Conservation (phyloP, 2,329 filamentous ascomycete genomes). For the Macrophomina tecta region DNA sequence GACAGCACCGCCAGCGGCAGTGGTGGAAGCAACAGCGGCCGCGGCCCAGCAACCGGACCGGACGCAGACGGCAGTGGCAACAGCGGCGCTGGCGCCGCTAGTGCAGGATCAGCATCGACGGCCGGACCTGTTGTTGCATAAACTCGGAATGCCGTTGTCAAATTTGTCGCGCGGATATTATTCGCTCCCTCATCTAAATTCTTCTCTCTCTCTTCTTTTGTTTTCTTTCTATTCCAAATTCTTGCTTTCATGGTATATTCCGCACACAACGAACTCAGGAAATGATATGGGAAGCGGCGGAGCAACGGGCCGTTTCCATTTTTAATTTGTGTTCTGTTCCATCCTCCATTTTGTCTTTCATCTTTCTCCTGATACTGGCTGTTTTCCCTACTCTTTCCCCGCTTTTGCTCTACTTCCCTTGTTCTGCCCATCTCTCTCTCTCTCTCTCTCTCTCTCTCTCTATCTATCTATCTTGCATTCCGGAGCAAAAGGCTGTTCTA, state of each 20-base stretch:
- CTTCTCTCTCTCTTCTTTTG: too few relatives aligned
- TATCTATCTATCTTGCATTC: not conserved
- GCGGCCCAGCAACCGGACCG: not conserved
- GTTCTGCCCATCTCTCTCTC: not conserved
- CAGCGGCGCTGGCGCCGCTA: not conserved
- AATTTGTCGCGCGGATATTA: too few relatives aligned
- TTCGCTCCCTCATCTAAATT: too few relatives aligned
- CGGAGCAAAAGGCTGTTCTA: not conserved
- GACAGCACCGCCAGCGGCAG: not conserved
- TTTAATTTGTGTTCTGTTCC: too few relatives aligned
- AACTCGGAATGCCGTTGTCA: not conserved
- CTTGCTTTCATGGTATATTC: too few relatives aligned
- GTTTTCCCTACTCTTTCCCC: not conserved
- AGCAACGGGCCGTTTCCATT: not conserved
- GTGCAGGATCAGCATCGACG: not conserved
- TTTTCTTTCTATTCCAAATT: too few relatives aligned
- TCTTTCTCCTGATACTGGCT: not conserved
- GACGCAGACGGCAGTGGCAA: not conserved
- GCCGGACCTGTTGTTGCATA: constrained; percentile 7
- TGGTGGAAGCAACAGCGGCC: not conserved
- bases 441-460: not conserved
- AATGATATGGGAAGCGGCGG: not conserved
- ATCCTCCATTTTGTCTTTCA: not conserved
- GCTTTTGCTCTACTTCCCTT: not conserved
- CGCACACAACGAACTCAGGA: too few relatives aligned